Conservation (phyloP, 164 flowering plant genomes). For the Berberis thunbergii region DNA sequence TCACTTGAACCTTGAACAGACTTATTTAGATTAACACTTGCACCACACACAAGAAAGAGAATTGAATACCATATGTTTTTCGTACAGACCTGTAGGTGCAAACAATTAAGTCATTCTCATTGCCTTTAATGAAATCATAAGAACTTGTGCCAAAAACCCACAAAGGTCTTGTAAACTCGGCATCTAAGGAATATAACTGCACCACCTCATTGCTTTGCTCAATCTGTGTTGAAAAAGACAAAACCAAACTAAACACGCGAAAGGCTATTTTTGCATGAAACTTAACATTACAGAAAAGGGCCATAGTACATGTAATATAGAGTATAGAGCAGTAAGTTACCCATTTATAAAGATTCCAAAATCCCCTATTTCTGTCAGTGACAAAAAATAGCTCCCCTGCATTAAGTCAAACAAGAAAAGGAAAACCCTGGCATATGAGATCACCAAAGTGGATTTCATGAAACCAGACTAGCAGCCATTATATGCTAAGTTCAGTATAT, state of each 20-base stretch:
- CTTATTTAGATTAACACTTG: not conserved
- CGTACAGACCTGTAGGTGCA: conserved; percentile 74
- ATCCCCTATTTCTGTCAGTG: conserved; percentile 76
- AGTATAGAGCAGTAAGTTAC: conserved; percentile 22
- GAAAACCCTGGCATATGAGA: not conserved
- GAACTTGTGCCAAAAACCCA: conserved; percentile 89
- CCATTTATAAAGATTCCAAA: conserved; percentile 95
- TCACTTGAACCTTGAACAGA: not conserved
- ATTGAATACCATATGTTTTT: not conserved
- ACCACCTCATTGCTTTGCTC: conserved; percentile 57
- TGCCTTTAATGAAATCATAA: conserved; percentile 52
- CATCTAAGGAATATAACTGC: conserved; percentile 56
- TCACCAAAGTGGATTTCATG: not conserved
- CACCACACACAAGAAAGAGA: not conserved
- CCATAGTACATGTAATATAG: not conserved
- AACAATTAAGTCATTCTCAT: conserved; percentile 41
- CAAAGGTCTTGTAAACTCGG: conserved; percentile 84
- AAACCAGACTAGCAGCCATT: too few relatives aligned
- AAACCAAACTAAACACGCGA: not conserved
- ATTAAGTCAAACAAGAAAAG: conserved; percentile 3
- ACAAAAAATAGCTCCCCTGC: conserved; percentile 87
- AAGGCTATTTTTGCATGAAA: not conserved
- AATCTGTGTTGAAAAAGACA: conserved; percentile 29
- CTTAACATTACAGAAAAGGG: not conserved
- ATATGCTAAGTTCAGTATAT: too few relatives aligned